Conservation (phyloP, 2,329 filamentous ascomycete species). For the Aspergillus ochraceus region DNA sequence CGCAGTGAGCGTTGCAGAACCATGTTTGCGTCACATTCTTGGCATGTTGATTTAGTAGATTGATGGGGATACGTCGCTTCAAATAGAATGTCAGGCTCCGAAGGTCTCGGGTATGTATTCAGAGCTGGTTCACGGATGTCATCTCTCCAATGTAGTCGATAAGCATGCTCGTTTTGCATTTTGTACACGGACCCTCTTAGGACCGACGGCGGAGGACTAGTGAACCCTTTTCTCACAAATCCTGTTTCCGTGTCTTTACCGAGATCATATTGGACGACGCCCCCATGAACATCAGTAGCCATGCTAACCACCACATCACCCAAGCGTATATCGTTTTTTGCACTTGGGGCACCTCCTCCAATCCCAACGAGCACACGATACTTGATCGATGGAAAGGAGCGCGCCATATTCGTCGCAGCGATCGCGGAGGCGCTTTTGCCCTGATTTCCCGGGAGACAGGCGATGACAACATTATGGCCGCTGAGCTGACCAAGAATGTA, state of each 20-base stretch:
- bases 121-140: neutral
- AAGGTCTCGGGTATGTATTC: neutral
- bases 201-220: neutral
- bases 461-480: constrained; percentile 4
- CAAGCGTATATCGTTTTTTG: neutral
- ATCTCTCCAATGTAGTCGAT: no score
- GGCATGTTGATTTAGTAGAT: neutral
- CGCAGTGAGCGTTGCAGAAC: neutral
- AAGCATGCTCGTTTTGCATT: neutral
- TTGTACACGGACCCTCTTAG: neutral
- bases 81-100: constrained; percentile 1
- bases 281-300: neutral
- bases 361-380: neutral
- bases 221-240: neutral
- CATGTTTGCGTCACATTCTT: neutral
- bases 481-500: neutral
- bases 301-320: constrained; percentile 4
- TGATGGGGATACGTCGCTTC: neutral
- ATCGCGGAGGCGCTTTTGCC: constrained; percentile 2
- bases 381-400: neutral
- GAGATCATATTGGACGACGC: neutral
- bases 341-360: neutral
- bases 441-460: constrained; percentile 2
- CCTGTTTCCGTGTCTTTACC: neutral
- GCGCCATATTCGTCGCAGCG: neutral